phyloP scores from a whole-genome alignment of 192 early-diverging fungal genomes.

The Backusella tuberculispora region DNA sequence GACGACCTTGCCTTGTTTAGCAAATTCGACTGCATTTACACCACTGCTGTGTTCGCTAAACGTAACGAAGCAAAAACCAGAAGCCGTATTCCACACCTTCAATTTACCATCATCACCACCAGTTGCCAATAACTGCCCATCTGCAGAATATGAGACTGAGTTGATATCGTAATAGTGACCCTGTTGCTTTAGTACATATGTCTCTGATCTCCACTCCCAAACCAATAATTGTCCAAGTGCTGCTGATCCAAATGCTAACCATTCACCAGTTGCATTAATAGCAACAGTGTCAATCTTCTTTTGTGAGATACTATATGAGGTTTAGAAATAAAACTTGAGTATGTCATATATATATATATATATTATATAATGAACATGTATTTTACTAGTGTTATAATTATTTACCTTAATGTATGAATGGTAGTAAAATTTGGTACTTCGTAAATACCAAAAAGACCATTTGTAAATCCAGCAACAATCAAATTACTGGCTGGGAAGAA shows the following conservation, averaged over 20 bases:
- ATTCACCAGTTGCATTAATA: constrained; percentile 92
- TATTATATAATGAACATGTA: neutral
- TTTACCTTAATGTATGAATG: constrained; percentile 91
- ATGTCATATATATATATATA: neutral
- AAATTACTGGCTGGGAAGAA: constrained; percentile 76
- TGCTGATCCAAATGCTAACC: constrained; percentile 95
- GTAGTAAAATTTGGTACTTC: constrained; percentile 93
- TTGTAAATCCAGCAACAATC: constrained; percentile 88
- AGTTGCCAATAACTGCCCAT: constrained; percentile 93
- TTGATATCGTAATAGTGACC: constrained; percentile 97
- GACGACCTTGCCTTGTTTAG: constrained; percentile 90
- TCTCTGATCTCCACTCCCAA: constrained; percentile 99
- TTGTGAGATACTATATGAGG: constrained; percentile 80
- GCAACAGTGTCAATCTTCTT: constrained; percentile 88
- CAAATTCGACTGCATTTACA: constrained; percentile 85
- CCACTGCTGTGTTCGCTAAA: constrained; percentile 90
- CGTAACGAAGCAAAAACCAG: constrained; percentile 98
- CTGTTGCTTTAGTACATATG: constrained; percentile 99
- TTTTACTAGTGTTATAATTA: neutral
- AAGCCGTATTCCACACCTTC: constrained; percentile 96
- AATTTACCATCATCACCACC: constrained; percentile 97
- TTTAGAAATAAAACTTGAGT: neutral
- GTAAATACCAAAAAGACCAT: constrained; percentile 98
- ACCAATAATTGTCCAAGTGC: constrained; percentile 94
- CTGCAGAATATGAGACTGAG: constrained; percentile 84